Conservation (phyloP, 495 filamentous ascomycete genomes). For the Hypoxylon intermedium region DNA sequence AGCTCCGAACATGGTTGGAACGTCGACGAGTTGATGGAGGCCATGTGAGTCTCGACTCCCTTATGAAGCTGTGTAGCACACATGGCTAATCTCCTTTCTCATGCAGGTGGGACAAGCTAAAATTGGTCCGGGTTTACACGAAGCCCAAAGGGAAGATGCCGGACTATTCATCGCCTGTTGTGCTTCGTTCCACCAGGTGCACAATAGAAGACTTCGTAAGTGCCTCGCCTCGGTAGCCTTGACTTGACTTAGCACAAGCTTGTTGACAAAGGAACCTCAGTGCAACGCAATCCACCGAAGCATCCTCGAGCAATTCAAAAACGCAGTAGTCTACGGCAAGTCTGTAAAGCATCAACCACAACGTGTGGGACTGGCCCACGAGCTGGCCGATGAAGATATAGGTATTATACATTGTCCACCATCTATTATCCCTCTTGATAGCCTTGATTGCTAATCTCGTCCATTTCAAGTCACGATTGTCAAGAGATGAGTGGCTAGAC, state of each 20-base stretch:
- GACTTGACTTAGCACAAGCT: slow-evolving; percentile 18
- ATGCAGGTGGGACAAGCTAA: slow-evolving; percentile 86
- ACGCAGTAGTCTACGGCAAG: slow-evolving; percentile 93
- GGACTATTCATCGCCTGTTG: slow-evolving; percentile 91
- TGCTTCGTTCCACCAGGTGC: slow-evolving; percentile 79
- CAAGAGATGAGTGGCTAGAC: slow-evolving; percentile 72
- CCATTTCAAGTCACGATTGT: slow-evolving; percentile 80
- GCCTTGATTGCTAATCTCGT: slow-evolving; percentile 39
- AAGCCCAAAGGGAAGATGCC: slow-evolving; percentile 96
- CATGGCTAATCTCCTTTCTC: slow-evolving; percentile 40
- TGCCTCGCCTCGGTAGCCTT: slow-evolving; percentile 40
- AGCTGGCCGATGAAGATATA: slow-evolving; percentile 96
- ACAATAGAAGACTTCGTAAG: slow-evolving; percentile 97
- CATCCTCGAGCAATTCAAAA: slow-evolving; percentile 95
- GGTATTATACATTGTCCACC: slow-evolving; percentile 59
- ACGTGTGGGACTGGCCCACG: slow-evolving; percentile 88
- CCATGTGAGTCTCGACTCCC: slow-evolving; percentile 66
- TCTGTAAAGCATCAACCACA: slow-evolving; percentile 99
- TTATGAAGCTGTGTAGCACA: slow-evolving; percentile 23
- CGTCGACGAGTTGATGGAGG: slow-evolving; percentile 92
- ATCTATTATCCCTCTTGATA: slow-evolving; percentile 11
- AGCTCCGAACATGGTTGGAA: slow-evolving; percentile 99
- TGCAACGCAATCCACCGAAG: slow-evolving; percentile 96
- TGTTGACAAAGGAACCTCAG: slow-evolving; percentile 55
- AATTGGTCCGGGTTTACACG: slow-evolving; percentile 90